These are phyloP conservation scores for Elasticomyces elasticus DNA, from an alignment of 495 filamentous ascomycete genomes.

Conservation along the genomic window DNA sequence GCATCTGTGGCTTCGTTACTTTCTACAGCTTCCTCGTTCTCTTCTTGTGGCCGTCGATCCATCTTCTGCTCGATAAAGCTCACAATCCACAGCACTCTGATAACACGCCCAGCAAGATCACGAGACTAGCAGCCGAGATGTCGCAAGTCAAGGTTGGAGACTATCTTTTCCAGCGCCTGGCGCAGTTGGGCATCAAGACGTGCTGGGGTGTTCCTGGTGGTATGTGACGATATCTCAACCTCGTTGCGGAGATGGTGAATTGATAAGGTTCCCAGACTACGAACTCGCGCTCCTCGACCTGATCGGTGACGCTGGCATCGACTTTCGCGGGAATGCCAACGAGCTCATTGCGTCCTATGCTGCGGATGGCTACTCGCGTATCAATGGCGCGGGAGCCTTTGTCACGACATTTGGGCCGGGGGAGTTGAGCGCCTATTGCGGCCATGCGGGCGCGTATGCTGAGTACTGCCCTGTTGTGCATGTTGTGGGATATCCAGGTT, in stretches of 20 bases:
- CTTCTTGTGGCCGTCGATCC: not conserved
- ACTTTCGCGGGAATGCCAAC: constrained; percentile 23
- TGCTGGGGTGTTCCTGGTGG: constrained; percentile 2
- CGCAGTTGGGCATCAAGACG: constrained; percentile 7
- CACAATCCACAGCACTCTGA: not conserved
- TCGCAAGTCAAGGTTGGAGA: constrained; percentile 6
- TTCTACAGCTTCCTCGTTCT: not conserved
- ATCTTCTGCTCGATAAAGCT: not conserved
- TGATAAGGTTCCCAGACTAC: constrained; percentile 17
- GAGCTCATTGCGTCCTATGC: constrained; percentile 26
- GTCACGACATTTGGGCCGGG: constrained; percentile 20
- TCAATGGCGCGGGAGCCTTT: constrained; percentile 23
- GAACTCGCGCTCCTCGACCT: constrained; percentile 26
- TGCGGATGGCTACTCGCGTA: constrained; percentile 24
- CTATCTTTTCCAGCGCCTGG: constrained; percentile 5
- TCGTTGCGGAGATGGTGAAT: not conserved
- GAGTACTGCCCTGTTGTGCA: constrained; percentile 49
- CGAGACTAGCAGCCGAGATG: constrained; percentile 1
- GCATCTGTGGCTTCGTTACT: not conserved
- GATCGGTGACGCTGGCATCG: constrained; percentile 15
- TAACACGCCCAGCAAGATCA: not conserved
- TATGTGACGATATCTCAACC: not conserved
- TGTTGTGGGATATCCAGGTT: constrained; percentile 50
- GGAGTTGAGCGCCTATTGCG: constrained; percentile 18
- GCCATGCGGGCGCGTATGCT: constrained; percentile 22